Conservation (phyloP, 2,329 filamentous ascomycete species). For the Botrytis porri region DNA sequence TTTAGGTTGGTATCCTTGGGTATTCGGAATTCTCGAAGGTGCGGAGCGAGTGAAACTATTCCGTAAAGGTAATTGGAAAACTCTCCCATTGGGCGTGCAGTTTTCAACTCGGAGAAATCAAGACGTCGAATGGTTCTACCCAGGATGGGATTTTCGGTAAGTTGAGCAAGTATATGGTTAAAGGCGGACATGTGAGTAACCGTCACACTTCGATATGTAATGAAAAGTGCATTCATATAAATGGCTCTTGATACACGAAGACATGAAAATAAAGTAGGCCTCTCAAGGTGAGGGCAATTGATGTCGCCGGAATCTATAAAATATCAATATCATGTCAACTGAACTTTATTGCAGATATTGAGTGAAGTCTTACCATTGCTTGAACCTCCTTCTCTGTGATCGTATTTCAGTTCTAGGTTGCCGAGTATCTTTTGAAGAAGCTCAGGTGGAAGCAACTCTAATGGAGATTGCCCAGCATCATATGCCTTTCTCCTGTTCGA, state of each 20-base stretch:
- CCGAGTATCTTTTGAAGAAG: slow-evolving; percentile 57
- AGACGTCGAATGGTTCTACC: slow-evolving; percentile 71
- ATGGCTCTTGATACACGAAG: slow-evolving; percentile 67
- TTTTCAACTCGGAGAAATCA: slow-evolving; percentile 43
- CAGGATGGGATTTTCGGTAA: slow-evolving; percentile 61
- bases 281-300: slow-evolving; percentile 53
- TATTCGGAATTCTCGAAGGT: slow-evolving; percentile 69
- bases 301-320: not conserved
- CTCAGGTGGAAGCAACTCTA: slow-evolving; percentile 67
- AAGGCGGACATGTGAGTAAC: slow-evolving; percentile 79
- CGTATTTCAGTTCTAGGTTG: slow-evolving; percentile 1
- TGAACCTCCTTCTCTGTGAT: slow-evolving; percentile 1
- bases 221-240: slow-evolving; percentile 66
- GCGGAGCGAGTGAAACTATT: slow-evolving; percentile 20
- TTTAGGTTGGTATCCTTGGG: slow-evolving; percentile 42
- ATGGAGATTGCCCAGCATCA: slow-evolving; percentile 42
- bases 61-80: slow-evolving; percentile 12
- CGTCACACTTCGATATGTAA: slow-evolving; percentile 73
- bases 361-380: not conserved
- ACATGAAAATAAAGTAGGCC: slow-evolving; percentile 67
- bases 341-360: not conserved
- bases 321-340: not conserved
- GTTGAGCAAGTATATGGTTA: slow-evolving; percentile 56
- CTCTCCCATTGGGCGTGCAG: not conserved
- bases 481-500: not conserved